phyloP scores from a whole-genome alignment of 1,139 yeast species.

The Insectozyma bohioensis region DNA sequence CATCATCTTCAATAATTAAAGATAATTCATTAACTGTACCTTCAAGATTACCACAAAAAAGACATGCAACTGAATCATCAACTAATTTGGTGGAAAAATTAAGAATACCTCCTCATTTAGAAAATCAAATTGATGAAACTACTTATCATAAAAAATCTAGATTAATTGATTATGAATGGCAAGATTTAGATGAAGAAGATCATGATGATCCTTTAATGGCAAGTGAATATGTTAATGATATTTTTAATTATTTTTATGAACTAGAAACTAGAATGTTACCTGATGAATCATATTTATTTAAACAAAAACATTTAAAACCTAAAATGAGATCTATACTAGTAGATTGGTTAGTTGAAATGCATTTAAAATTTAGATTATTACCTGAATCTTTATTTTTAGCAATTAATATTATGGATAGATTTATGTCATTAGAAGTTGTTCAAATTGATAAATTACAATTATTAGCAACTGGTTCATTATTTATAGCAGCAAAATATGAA shows the following conservation, averaged over 20 bases:
- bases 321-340: constrained; percentile 86
- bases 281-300: constrained; percentile 66
- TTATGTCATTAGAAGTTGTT: constrained; percentile 76
- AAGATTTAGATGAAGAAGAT: constrained; percentile 90
- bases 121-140: constrained; percentile 2
- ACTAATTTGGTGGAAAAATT: constrained; percentile 50
- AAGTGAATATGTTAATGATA: constrained; percentile 86
- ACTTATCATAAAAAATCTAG: constrained; percentile 31
- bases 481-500: constrained; percentile 93
- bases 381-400: constrained; percentile 92
- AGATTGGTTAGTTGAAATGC: constrained; percentile 95
- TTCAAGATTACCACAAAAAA: constrained; percentile 52
- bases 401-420: constrained; percentile 87
- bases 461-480: constrained; percentile 85
- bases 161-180: constrained; percentile 66
- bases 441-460: constrained; percentile 84
- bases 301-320: constrained; percentile 78
- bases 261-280: constrained; percentile 79
- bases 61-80: constrained; percentile 57
- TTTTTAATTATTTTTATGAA: constrained; percentile 75
- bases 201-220: constrained; percentile 93
- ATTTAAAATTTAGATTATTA: constrained; percentile 76
- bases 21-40: constrained; percentile 20
- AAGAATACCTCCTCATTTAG: constrained; percentile 11
- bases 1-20: constrained; percentile 4